Evolutionary conservation across 345 rosid genomes (phyloP), one percentile per base, ranked within the genome.

Genomic region (Brassica juncea): DNA sequence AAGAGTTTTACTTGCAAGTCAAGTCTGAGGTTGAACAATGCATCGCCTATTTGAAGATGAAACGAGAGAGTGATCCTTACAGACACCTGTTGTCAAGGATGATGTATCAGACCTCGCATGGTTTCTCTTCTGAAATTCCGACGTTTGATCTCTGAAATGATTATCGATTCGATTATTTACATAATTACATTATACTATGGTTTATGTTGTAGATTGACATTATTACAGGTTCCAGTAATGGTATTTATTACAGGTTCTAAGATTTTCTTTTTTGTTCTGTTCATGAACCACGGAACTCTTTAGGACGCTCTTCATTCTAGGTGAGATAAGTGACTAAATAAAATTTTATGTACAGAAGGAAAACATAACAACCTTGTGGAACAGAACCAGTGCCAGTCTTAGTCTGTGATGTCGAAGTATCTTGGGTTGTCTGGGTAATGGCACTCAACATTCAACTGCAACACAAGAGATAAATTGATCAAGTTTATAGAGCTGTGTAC

Each of bases 381-480:
- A 39, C 62, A 72, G 9, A 34, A 76, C 68, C 60, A 44, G 39
- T 75, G 25, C 30, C 8, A 16, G 57, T 65, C 87, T 79, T 85
- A 91, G 82, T 84, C 89, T 80, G 86, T 58, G 80, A 90, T 84
- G 83, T 87, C 78, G 72, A 91, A 93, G 84, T 93, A 93, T 84
- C 92, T 90, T 11, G 97, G 97, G 72, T 91, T 90, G 55, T 91
- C 91, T 6, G 97, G 97, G 82, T 87, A 86, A 87, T 93, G 97
- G 81, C 87, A 93, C 75, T 93, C 98, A 73, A 88, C 93, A 35
- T 87, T 91, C 84, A 89, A 77, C 98, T 93, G 91, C 88, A 67
- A 37, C 44, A 8, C 11, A 37, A 37, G 8, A 2, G 21, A 21
- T 8, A 37, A 2, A 57, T 5, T 19, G 39, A 63, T 7, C 0